phyloP scores from a whole-genome alignment of 345 rosid species.

The Arabidopsis thaliana region DNA sequence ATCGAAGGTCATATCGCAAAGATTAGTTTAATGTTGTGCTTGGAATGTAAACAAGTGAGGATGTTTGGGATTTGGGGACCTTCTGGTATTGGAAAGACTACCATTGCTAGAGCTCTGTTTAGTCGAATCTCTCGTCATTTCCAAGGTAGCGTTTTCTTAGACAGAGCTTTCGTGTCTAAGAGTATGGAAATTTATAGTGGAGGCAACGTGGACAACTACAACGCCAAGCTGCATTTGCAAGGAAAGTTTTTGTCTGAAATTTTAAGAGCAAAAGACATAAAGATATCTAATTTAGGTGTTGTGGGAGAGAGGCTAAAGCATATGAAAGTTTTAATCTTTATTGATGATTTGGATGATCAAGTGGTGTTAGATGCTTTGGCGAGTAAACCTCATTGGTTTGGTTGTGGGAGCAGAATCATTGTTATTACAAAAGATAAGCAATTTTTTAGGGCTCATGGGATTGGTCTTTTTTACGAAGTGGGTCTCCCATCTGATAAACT shows the following conservation, averaged over 20 bases:
- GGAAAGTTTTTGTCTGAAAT: neutral
- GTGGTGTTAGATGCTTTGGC: neutral
- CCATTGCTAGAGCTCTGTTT: neutral
- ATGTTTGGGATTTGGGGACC: slow-evolving; percentile 16
- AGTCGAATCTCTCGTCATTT: neutral
- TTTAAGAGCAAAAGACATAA: too few species aligned
- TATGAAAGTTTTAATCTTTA: neutral
- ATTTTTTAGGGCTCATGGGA: too few species aligned
- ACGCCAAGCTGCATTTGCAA: neutral
- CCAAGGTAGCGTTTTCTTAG: neutral
- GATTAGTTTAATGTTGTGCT: neutral
- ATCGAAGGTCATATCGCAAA: neutral
- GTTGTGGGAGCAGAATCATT: neutral
- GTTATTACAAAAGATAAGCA: neutral
- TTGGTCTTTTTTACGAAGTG: too few species aligned
- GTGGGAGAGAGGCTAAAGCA: neutral
- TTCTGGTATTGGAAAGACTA: slow-evolving; percentile 10
- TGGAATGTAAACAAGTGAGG: neutral
- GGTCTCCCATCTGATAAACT: too few species aligned
- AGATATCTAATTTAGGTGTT: neutral
- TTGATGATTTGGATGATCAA: neutral
- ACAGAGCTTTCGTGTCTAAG: neutral
- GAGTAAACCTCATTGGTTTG: neutral
- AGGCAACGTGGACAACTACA: neutral
- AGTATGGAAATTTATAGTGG: neutral